Evolutionary conservation across 2,329 filamentous ascomycete genomes (phyloP).

Genomic region (Sordariomycetes sp.): DNA sequence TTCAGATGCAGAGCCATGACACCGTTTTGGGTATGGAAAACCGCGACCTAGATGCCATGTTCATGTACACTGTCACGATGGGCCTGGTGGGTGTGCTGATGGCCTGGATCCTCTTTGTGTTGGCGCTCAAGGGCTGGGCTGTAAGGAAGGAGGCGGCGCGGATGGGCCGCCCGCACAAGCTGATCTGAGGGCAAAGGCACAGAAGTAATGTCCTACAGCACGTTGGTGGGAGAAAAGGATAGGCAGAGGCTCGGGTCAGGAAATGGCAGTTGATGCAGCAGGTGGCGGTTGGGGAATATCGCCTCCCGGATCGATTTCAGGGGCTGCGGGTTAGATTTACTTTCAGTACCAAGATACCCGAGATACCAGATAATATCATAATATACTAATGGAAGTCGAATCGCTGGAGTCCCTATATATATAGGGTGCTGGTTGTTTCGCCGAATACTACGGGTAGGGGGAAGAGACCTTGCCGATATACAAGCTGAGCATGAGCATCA

Average conservation of each 20-base stretch:
- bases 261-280: background rate
- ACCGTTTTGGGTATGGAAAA: constrained; percentile 67
- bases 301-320: background rate
- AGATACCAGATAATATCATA: background rate
- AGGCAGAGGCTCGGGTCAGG: background rate
- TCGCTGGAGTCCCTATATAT: background rate
- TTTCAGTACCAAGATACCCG: background rate
- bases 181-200: background rate
- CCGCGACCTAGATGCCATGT: constrained; percentile 79
- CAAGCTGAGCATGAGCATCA: too few relatives aligned
- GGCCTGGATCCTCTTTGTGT: constrained; percentile 68
- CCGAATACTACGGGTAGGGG: too few relatives aligned
- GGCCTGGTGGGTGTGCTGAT: constrained; percentile 74
- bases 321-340: background rate
- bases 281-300: too few relatives aligned
- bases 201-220: background rate
- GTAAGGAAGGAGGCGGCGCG: constrained; percentile 29
- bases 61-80: constrained; percentile 81
- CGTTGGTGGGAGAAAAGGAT: background rate
- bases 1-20: constrained; percentile 50
- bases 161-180: background rate
- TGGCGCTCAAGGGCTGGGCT: constrained; percentile 86
- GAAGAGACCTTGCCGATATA: too few relatives aligned
- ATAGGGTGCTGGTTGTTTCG: too few relatives aligned
- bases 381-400: background rate